Base-by-base conservation (phyloP, 176 grass and related monocot species). In the Phragmites australis region DNA sequence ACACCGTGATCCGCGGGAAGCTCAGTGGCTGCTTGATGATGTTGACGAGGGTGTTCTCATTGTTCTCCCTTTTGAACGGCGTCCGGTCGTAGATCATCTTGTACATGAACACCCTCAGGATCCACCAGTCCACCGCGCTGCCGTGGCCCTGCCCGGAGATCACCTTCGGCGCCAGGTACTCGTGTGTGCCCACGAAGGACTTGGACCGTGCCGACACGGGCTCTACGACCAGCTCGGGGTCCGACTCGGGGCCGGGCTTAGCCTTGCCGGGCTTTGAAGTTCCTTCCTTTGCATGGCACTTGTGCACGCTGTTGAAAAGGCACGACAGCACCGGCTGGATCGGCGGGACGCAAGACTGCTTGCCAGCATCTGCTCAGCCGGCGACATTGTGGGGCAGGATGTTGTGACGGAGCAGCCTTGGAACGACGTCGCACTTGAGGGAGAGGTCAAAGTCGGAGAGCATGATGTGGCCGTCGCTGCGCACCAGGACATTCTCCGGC, bases 401-500 rank as follows among this genome's bases (percentile, higher is more conserved):
- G 54, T 64, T 31, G 23, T 63, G 81, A 27, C 75, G 84, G 74
- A 97, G 87, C 48, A 97, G 82, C 77, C 74, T 79, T 1, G 89
- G 89, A 30, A 93, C 87, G 75, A 97, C 94, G 65, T 94, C 87
- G 80, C 94, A 97, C 49, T 91, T 89, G 70, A 97, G 74, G 65
- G 94, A 93, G 75, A 97, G 94, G 65, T 97, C 94, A 51, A 97
- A 97, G 86, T 97, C 94, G 41, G 94, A 97, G 79, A 97, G 94
- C 94, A 97, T 97, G 74, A 97, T 93, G 82, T 97, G 94, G 46
- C 94, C 91, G 40, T 97, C 94, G 65, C 88, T 70, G 19, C 94
- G 77, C 17, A 97, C 91, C 69, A 97, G 89, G 50, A 97, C 89
- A 60, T 97, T 97, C 85, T 97, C 94, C 70, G 94, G 94, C 78